phyloP scores from a whole-genome alignment of 2,329 filamentous ascomycete genomes.

The Trichoderma aggressivum region DNA sequence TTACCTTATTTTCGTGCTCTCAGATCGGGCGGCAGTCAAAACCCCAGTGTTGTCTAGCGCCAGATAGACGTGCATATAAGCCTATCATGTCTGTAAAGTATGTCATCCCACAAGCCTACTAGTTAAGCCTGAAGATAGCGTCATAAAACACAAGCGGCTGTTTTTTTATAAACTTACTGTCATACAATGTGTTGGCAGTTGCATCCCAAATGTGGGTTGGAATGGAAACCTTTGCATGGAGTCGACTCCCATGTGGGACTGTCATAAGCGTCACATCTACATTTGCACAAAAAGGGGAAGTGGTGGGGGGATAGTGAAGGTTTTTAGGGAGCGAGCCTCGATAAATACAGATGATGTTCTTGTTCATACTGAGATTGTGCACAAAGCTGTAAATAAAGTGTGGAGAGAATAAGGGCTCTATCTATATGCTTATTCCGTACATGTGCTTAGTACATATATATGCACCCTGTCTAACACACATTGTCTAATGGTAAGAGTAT shows the following conservation, averaged over 20 bases:
- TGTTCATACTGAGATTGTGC: not conserved
- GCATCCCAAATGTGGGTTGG: not conserved
- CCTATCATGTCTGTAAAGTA: not conserved
- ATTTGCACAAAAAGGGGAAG: not conserved
- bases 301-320: not conserved
- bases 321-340: not conserved
- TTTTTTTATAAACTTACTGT: not conserved
- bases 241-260: not conserved
- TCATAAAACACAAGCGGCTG: not conserved
- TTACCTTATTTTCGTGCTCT: not conserved
- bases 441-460: not conserved
- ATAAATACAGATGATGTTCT: not conserved
- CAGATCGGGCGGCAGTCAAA: not conserved
- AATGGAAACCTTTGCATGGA: not conserved
- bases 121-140: not conserved
- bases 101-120: not conserved
- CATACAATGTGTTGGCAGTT: not conserved
- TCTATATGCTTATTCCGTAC: not conserved
- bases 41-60: not conserved
- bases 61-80: not conserved
- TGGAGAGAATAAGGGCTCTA: not conserved
- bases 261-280: not conserved
- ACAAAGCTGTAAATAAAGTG: not conserved
- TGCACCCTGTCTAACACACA: not conserved
- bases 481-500: conserved; percentile 7